Percentiles rank a stretch among this genome's conserved stretches.
These are phyloP conservation scores for Silene coronaria DNA, from an alignment of 179 eudicot species.

Conservation along the genomic window DNA sequence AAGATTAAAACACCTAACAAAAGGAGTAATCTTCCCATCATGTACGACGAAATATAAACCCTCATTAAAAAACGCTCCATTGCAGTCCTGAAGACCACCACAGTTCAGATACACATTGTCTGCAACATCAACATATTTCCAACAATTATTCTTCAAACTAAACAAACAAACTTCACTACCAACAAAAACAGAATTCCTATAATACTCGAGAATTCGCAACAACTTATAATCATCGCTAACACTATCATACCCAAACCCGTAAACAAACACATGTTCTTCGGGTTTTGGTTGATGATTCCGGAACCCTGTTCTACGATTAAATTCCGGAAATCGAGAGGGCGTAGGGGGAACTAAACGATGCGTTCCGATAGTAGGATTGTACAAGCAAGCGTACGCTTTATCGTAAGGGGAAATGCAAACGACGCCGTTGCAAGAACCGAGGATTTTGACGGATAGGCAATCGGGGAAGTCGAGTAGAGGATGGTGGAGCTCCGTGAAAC, in stretches of 20 bases:
- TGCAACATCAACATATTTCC: slow-evolving; percentile 1
- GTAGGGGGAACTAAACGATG: slow-evolving; percentile 3
- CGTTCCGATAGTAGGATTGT: slow-evolving; percentile 2
- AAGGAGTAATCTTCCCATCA: background rate
- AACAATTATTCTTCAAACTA: background rate
- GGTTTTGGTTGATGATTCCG: background rate
- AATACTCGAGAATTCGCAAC: slow-evolving; percentile 3
- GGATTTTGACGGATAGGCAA: background rate
- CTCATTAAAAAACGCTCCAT: background rate
- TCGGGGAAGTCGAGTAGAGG: slow-evolving; percentile 2
- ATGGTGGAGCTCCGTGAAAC: slow-evolving; percentile 8
- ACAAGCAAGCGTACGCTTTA: background rate
- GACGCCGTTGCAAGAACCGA: slow-evolving; percentile 17
- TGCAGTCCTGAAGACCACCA: background rate
- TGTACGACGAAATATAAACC: background rate
- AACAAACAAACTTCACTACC: background rate
- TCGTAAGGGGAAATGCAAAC: background rate
- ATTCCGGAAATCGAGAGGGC: background rate
- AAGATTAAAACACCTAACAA: slow-evolving; percentile 12
- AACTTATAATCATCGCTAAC: slow-evolving; percentile 5
- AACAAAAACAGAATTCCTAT: background rate
- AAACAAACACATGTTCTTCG: background rate
- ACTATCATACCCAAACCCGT: background rate
- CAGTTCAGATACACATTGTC: background rate
- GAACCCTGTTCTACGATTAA: background rate